Conservation (phyloP, 176 grass and related monocot species). For the Oropetium thomaeum region DNA sequence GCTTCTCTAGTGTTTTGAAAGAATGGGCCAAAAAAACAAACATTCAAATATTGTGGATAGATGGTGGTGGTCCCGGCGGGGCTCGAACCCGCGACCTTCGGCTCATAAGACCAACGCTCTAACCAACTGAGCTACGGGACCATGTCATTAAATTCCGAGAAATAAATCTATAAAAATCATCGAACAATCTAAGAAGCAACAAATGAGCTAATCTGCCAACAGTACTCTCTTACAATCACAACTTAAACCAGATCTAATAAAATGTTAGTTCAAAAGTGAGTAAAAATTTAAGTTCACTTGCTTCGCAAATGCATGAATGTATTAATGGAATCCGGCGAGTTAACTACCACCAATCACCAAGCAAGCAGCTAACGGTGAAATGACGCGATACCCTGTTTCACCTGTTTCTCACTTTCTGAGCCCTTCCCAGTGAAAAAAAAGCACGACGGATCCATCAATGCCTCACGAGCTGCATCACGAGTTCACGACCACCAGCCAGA, state of each 20-base stretch:
- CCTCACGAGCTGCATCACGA: conserved; percentile 36
- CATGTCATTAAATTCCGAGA: neutral
- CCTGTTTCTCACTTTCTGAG: neutral
- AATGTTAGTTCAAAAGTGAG: no score
- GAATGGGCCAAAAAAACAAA: neutral
- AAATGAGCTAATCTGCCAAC: no score
- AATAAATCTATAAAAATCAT: no score
- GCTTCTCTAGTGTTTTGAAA: neutral
- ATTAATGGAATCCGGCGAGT: conserved; percentile 9
- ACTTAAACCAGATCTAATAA: no score
- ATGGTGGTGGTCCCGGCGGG: conserved; percentile 79
- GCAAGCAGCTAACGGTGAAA: neutral
- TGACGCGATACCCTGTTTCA: neutral
- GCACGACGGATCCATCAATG: neutral
- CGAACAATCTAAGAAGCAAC: no score
- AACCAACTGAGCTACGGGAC: conserved; percentile 96
- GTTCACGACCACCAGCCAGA: neutral
- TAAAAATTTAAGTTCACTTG: no score
- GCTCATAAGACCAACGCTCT: conserved; percentile 99
- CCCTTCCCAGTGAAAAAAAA: conserved; percentile 18
- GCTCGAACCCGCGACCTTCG: conserved; percentile 98
- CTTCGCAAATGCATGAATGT: no score
- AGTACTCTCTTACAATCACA: no score
- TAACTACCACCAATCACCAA: conserved; percentile 11
- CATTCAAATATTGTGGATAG: no score